These are phyloP conservation scores for Ceratobasidium sp. DNA, from an alignment of 1,284 basidiomycete species.

Conservation along the genomic window DNA sequence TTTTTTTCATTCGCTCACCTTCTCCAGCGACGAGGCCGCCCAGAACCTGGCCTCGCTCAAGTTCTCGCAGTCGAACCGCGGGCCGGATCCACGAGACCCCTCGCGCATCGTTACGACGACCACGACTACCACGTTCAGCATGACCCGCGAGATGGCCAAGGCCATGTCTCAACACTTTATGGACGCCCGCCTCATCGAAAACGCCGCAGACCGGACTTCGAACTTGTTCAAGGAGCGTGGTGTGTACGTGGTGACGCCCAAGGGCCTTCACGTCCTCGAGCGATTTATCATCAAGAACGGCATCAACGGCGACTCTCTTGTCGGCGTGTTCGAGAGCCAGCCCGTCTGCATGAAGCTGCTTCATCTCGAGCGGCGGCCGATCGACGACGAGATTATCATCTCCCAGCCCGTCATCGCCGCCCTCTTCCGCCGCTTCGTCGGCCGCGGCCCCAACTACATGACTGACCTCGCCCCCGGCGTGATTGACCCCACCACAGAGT, in stretches of 20 bases:
- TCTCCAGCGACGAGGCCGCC: constrained; percentile 90
- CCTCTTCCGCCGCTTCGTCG: constrained; percentile 94
- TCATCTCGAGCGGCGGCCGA: constrained; percentile 90
- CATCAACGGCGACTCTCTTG: constrained; percentile 92
- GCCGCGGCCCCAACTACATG: constrained; percentile 81
- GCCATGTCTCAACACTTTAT: constrained; percentile 99
- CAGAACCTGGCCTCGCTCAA: constrained; percentile 94
- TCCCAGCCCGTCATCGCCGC: constrained; percentile 93
- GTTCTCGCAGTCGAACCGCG: constrained; percentile 98
- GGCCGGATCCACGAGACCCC: constrained; percentile 96
- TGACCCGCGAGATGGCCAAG: constrained; percentile 99
- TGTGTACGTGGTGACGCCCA: constrained; percentile 94
- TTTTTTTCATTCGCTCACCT: neutral
- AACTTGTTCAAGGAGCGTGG: constrained; percentile 97
- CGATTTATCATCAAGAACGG: constrained; percentile 99
- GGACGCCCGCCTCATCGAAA: constrained; percentile 97
- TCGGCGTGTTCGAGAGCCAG: constrained; percentile 89
- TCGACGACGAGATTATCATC: constrained; percentile 98
- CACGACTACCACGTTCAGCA: constrained; percentile 98
- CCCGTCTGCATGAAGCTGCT: constrained; percentile 98
- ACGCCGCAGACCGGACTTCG: constrained; percentile 88
- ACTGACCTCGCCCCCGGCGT: constrained; percentile 56
- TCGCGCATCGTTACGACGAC: constrained; percentile 98
- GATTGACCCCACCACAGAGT: constrained; percentile 74
- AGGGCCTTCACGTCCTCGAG: constrained; percentile 97